A percentile compares a stretch with the other conserved stretches of the same genome.
Conservation (phyloP, 2,329 filamentous ascomycete species). For the Cercospora brassicicola region DNA sequence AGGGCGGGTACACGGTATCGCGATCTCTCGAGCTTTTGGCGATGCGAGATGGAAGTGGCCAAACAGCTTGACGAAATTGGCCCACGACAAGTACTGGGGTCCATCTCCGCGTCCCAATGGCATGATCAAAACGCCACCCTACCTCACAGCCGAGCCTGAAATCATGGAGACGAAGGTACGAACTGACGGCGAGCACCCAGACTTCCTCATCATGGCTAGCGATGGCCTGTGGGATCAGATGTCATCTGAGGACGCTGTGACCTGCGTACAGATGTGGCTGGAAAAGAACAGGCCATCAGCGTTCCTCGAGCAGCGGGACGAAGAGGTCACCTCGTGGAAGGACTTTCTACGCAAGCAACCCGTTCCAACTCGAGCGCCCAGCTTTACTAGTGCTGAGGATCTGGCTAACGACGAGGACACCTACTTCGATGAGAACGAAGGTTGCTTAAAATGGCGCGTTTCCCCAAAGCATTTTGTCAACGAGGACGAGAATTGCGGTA, state of each 20-base stretch:
- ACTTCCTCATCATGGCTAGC: conserved; percentile 66
- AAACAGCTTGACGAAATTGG: conserved; percentile 48
- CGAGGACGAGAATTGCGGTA: conserved; percentile 54
- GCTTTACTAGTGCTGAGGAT: conserved; percentile 16
- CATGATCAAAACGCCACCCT: conserved; percentile 58
- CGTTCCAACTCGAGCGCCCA: conserved; percentile 10
- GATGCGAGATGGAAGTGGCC: conserved; percentile 69
- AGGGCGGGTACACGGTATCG: conserved; percentile 62
- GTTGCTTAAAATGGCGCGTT: conserved; percentile 45
- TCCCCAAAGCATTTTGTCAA: conserved; percentile 49
- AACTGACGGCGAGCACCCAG: conserved; percentile 42
- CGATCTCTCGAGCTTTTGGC: conserved; percentile 67
- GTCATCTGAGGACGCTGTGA: conserved; percentile 38
- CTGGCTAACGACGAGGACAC: conserved; percentile 37
- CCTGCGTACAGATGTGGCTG: conserved; percentile 58
- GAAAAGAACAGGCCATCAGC: conserved; percentile 39
- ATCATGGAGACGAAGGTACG: conserved; percentile 59
- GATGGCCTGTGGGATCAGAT: conserved; percentile 61
- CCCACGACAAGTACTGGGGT: conserved; percentile 53
- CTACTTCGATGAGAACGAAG: conserved; percentile 40
- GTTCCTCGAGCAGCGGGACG: conserved; percentile 23
- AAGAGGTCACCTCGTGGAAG: conserved; percentile 5
- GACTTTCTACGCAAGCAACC: conserved; percentile 9
- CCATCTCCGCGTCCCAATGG: conserved; percentile 48
- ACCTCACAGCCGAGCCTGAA: conserved; percentile 67